These are phyloP conservation scores for Salix dunnii DNA, from an alignment of 345 rosid species.

Conservation along the genomic window DNA sequence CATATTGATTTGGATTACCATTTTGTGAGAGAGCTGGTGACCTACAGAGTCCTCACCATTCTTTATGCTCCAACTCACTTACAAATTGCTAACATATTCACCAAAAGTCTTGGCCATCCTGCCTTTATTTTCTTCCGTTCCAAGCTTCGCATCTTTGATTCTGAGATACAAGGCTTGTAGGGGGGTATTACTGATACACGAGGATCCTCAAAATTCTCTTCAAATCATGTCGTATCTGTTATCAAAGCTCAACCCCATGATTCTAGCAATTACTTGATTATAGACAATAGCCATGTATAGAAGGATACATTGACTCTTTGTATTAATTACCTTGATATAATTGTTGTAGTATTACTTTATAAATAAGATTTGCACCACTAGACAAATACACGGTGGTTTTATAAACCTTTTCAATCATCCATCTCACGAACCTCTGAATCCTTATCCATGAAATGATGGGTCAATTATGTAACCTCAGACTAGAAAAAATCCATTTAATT, in stretches of 20 bases:
- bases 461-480: too few species aligned
- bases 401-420: not conserved
- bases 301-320: too few species aligned
- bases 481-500: too few species aligned
- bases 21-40: not conserved
- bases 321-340: too few species aligned
- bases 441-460: too few species aligned
- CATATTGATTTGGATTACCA: not conserved
- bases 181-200: not conserved
- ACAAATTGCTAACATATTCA: not conserved
- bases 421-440: too few species aligned
- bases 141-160: not conserved
- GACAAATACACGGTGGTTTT: too few species aligned
- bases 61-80: not conserved
- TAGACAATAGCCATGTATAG: not conserved
- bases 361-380: not conserved
- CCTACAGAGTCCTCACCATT: not conserved
- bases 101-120: not conserved
- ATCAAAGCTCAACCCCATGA: not conserved
- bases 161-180: too few species aligned
- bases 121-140: not conserved
- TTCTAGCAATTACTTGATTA: not conserved
- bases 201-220: not conserved
- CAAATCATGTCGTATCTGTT: not conserved
- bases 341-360: too few species aligned